Conservation (phyloP, 1,284 basidiomycete species). For the Cutaneotrichosporon mucoides region DNA sequence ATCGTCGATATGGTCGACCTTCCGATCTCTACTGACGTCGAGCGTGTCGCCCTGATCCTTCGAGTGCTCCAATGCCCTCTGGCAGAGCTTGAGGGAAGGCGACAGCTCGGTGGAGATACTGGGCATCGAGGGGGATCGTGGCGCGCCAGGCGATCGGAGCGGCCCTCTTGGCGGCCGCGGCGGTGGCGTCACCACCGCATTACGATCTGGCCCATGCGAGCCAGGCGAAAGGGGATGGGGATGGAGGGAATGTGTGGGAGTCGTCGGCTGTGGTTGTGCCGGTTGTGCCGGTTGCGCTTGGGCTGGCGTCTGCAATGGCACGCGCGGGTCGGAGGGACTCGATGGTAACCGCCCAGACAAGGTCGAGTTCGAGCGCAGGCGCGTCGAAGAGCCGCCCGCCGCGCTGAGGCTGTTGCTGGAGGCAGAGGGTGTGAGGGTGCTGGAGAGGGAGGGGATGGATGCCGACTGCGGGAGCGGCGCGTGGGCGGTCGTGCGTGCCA, state of each 20-base stretch:
- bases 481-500: slow-evolving; percentile 1
- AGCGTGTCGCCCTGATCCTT: slow-evolving; percentile 74
- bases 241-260: background rate
- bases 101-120: background rate
- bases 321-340: background rate
- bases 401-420: slow-evolving; percentile 9
- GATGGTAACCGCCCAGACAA: background rate
- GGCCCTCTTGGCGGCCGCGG: slow-evolving; percentile 14
- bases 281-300: too few relatives aligned
- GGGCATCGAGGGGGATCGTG: slow-evolving; percentile 6
- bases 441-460: slow-evolving; percentile 1
- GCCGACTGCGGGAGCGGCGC: background rate
- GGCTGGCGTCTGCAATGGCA: too few relatives aligned
- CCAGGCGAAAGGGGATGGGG: background rate
- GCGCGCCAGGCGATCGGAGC: slow-evolving; percentile 8
- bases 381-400: background rate
- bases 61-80: slow-evolving; percentile 63
- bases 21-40: slow-evolving; percentile 66
- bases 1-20: slow-evolving; percentile 68
- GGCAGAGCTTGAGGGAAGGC: slow-evolving; percentile 47
- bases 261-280: background rate
- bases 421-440: slow-evolving; percentile 5
- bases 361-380: slow-evolving; percentile 14
- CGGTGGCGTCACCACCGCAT: slow-evolving; percentile 8
- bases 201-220: background rate